Conservation (phyloP, 257 asterid species). For the Scutellaria galericulata region DNA sequence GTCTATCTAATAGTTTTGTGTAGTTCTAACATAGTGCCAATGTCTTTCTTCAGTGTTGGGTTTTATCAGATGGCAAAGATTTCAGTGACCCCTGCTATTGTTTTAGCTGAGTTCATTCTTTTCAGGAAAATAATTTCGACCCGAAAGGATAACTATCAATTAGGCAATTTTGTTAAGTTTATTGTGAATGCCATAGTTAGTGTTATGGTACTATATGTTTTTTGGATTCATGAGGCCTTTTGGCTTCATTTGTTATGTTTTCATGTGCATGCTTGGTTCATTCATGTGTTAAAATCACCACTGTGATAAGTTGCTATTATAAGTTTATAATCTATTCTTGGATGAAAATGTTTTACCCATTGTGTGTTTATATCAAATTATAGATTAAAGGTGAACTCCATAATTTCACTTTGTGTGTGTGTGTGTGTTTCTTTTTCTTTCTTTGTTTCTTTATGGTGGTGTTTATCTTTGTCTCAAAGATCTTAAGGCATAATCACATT, state of each 20-base stretch:
- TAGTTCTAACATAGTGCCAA: constrained; percentile 33
- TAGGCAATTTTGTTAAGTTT: not conserved
- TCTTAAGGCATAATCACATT: too few relatives aligned
- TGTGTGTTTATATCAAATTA: too few relatives aligned
- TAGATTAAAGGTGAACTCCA: too few relatives aligned
- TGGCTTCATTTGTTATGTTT: not conserved
- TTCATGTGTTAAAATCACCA: too few relatives aligned
- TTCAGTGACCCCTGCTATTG: constrained; percentile 96
- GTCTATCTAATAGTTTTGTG: not conserved
- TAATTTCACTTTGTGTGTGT: too few relatives aligned
- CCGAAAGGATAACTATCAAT: constrained; percentile 59
- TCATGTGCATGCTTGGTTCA: not conserved
- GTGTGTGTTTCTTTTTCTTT: too few relatives aligned
- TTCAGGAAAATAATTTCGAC: constrained; percentile 70
- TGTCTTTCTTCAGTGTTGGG: constrained; percentile 71
- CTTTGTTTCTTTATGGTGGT: too few relatives aligned
- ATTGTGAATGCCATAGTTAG: not conserved
- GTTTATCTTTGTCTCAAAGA: too few relatives aligned
- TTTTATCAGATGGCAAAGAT: constrained; percentile 99
- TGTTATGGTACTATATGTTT: not conserved
- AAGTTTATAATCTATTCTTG: not conserved
- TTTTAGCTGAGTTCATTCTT: constrained; percentile 79
- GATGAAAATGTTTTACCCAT: too few relatives aligned
- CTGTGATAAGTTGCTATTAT: not conserved
- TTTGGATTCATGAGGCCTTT: not conserved